A percentile compares a stretch with the other conserved stretches of the same genome.
phyloP scores from a whole-genome alignment of 495 filamentous ascomycete species.

The Annulohypoxylon nitens region DNA sequence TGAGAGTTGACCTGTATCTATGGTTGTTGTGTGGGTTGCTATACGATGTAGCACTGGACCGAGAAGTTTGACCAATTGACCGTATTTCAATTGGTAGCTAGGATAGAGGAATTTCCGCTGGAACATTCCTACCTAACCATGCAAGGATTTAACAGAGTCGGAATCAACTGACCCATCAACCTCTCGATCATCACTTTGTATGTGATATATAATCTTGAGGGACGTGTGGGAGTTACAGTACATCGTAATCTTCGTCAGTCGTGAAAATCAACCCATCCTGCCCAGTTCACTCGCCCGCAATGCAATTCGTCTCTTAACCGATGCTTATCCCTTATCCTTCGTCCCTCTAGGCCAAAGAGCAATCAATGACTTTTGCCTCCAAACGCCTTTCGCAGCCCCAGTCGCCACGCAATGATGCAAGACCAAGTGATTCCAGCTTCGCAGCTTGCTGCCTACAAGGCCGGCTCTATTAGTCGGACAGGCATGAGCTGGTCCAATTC shows the following conservation, averaged over 20 bases:
- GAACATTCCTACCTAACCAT: neutral
- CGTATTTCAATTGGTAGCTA: neutral
- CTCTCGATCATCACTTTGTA: conserved; percentile 24
- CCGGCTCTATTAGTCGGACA: conserved; percentile 5
- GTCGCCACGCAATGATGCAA: conserved; percentile 41
- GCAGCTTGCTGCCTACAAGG: conserved; percentile 12
- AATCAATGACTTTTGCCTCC: conserved; percentile 32
- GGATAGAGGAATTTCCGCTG: neutral
- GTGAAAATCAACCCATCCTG: conserved; percentile 12
- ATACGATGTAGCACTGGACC: neutral
- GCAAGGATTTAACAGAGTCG: neutral
- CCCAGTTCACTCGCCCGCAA: conserved; percentile 2
- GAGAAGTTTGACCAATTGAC: neutral
- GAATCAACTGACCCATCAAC: conserved; percentile 47
- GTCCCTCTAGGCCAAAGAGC: conserved; percentile 20
- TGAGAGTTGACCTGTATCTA: neutral
- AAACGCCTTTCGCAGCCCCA: conserved; percentile 36
- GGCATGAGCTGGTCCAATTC: conserved; percentile 1
- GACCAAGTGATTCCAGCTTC: conserved; percentile 20
- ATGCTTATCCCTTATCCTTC: neutral
- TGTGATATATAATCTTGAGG: conserved; percentile 27
- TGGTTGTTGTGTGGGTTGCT: neutral
- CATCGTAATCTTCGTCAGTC: conserved; percentile 48
- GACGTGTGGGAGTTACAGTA: conserved; percentile 45
- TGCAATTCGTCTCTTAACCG: neutral